Evolutionary conservation across 2,329 filamentous ascomycete species (phyloP), one percentile per base, ranked within the genome.

Genomic region (Dactylellina cionopaga): DNA sequence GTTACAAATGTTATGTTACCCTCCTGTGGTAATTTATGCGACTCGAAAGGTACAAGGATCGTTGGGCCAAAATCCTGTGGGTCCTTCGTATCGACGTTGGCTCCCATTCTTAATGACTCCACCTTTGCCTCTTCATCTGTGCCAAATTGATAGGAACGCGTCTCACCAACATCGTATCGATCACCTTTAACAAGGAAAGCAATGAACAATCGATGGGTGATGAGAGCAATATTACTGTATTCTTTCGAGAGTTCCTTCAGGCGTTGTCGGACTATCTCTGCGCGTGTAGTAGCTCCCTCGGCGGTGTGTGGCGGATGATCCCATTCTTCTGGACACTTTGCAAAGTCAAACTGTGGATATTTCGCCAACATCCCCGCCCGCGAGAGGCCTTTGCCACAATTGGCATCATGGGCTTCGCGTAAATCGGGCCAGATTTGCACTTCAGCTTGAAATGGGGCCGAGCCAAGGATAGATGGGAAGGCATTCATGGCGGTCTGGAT

Each of bases 401-500:
- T 62, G 15, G 58, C 58, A 9, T 62, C 58, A 24, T 62, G 44
- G 22, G 44, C 17, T 33, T 62, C 58, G 9, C 58, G 58, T 51
- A 62, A 17, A 31, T 62, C 58, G 22, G 58, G 58, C 58, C 58
- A 62, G 31, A 62, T 62, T 52, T 62, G 58, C 2, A 62, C 58
- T 41, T 62, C 43, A 7, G 33, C 25, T 7, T 59, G 55, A 27
- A 39, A 46, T 58, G 52, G 13, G 22, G 31, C 25, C 15, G 58
- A 24, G 15, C 22, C 29, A 41, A 52, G 33, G 33, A 43, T 31
- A n/a, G 22, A 9, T 15, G 58, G 15, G 22, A 62, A 62, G 9
- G 35, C 43, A 33, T 62, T 62, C 41, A 84, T 80, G 0, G 88
- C 85, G 1, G 89, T 90, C 79, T 91, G 86, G 27, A 90, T 81